Base-by-base conservation (phyloP, 306 rosid species). In the Casuarina cunninghamiana region DNA sequence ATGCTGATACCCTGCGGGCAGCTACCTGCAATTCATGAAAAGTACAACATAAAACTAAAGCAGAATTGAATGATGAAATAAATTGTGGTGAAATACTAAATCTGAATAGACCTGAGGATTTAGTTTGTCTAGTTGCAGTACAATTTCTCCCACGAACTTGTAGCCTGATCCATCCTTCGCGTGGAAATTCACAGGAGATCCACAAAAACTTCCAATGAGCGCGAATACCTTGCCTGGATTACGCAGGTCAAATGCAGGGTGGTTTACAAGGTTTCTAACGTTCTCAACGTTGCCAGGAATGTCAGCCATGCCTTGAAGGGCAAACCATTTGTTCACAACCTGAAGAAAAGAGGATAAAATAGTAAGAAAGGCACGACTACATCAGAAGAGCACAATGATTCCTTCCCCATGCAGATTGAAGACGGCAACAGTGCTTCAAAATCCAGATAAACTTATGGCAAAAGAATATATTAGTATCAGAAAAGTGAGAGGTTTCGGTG, bases 281-380 rank as follows among this genome's bases (percentile, higher is more conserved):
- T 93, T 90, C 91, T 84, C 96, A 45, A 96, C 90, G 70, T 96
- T 93, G 51, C 96, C 93, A 49, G 98, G 86, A 84, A 85, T 63
- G 78, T 96, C 91, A 43, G 99, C 93, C 80, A 82, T 77, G 37
- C 98, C 97, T 96, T 96, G 99, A 83, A 96, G 97, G 54, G 96
- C 88, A 93, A 93, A 86, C 99, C 98, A 96, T 84, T 93, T 96
- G 75, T 91, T 93, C 85, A 96, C 97, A 80, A 93, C 99, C 99
- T 96, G 83, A 43, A 78, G 61, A 81, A 63, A 67, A 17, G 51
- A 39, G 39, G 15, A 58, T 3, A 2, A 38, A 37, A 63, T 19
- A 63, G 12, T 15, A 81, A 44, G 70, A 66, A 79, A 37, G 71
- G 72, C 11, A 16, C 9, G 71, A 66, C n/a, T 16, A 62, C 5